Evolutionary conservation across 106 monocot species (phyloP).

Genomic region (Allium cepa): DNA sequence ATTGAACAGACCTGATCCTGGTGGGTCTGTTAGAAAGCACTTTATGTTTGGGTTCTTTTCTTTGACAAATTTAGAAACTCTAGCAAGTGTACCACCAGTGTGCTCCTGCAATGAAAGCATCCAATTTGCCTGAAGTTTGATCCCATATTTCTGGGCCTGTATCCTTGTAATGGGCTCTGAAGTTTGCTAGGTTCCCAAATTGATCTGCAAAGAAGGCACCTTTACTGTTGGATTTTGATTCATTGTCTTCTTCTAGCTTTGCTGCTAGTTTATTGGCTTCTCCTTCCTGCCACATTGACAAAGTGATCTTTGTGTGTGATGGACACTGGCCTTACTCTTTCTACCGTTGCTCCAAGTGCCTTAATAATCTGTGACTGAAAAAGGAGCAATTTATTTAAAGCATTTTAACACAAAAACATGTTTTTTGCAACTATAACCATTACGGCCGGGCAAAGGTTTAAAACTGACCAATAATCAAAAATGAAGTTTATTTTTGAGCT

Average conservation of each 20-base stretch:
- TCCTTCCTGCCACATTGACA: constrained; percentile 90
- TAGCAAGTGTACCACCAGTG: constrained; percentile 93
- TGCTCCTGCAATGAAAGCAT: constrained; percentile 89
- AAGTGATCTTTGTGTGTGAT: constrained; percentile 94
- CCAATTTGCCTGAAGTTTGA: constrained; percentile 62
- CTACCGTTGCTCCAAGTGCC: constrained; percentile 91
- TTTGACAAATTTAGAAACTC: constrained; percentile 89
- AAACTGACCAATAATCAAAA: too few species aligned
- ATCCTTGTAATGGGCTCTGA: constrained; percentile 79
- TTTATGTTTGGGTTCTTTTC: constrained; percentile 75
- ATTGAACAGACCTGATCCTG: constrained; percentile 95
- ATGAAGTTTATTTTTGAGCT: too few species aligned
- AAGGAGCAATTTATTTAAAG: too few species aligned
- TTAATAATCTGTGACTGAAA: constrained; percentile 88
- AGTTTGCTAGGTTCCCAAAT: constrained; percentile 97
- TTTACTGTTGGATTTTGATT: constrained; percentile 22
- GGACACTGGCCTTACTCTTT: constrained; percentile 97
- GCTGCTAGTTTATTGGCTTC: constrained; percentile 51
- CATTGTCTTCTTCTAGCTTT: constrained; percentile 12
- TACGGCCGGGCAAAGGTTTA: too few species aligned
- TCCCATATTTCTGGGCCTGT: constrained; percentile 99
- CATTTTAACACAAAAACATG: too few species aligned
- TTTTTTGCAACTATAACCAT: too few species aligned
- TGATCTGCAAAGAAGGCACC: constrained; percentile 97
- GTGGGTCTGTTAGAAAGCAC: constrained; percentile 89